phyloP scores from a whole-genome alignment of 495 filamentous ascomycete species.

The Pseudoneurospora amorphoporcata region DNA sequence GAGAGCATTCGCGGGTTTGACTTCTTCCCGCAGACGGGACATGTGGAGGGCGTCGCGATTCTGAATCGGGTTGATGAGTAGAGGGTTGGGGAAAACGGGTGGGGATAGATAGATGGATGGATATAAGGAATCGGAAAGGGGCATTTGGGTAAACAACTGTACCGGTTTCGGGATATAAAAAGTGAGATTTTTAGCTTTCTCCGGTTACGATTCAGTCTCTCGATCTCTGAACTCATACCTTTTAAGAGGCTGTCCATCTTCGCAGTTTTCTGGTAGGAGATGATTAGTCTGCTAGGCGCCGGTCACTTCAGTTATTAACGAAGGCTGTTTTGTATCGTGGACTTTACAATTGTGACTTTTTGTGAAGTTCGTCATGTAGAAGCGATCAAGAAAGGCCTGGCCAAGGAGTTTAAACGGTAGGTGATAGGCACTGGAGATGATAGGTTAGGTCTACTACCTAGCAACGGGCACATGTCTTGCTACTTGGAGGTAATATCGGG shows the following conservation, averaged over 20 bases:
- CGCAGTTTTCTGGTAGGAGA: not conserved
- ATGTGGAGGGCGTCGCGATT: conserved; percentile 91
- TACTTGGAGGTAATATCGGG: not conserved
- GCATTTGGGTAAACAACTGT: not conserved
- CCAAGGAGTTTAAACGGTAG: too few relatives aligned
- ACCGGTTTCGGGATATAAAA: not conserved
- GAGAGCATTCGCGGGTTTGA: conserved; percentile 92
- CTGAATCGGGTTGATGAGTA: conserved; percentile 43
- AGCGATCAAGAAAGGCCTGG: too few relatives aligned
- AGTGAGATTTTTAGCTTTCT: not conserved
- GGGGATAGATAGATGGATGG: not conserved
- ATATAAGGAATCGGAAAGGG: not conserved
- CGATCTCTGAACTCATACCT: not conserved
- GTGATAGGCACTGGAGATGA: too few relatives aligned
- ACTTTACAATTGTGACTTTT: too few relatives aligned
- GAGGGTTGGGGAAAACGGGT: not conserved
- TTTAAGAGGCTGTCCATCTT: not conserved
- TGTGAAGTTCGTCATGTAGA: too few relatives aligned
- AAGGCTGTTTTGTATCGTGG: too few relatives aligned
- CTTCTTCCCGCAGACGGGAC: conserved; percentile 95
- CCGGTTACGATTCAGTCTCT: not conserved
- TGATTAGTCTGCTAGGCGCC: not conserved
- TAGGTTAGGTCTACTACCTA: too few relatives aligned
- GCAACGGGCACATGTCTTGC: not conserved
- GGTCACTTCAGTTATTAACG: too few relatives aligned